phyloP scores from a whole-genome alignment of 805 yeast species.

The Ogataea saltuana region DNA sequence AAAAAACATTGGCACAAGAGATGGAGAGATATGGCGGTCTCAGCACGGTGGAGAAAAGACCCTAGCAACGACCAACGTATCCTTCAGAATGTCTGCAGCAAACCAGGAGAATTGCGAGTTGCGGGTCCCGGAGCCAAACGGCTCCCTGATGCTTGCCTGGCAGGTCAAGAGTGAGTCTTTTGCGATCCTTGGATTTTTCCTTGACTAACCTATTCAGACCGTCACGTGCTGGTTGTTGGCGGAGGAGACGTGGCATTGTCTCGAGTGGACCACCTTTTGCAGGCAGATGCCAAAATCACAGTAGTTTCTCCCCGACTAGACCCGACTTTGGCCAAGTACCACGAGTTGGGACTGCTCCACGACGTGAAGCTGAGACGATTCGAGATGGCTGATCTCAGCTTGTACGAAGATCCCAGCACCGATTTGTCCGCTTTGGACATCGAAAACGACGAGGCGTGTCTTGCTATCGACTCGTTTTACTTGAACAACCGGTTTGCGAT shows the following conservation, averaged over 20 bases:
- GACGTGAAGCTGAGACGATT: slow-evolving; percentile 48
- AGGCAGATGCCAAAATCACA: slow-evolving; percentile 70
- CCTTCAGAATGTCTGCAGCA: too few species aligned
- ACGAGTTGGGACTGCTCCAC: slow-evolving; percentile 43
- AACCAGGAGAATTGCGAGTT: too few species aligned
- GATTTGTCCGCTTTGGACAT: slow-evolving; percentile 25
- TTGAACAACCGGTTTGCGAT: slow-evolving; percentile 51
- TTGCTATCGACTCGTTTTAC: slow-evolving; percentile 38
- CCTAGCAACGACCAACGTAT: too few species aligned
- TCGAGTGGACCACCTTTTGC: slow-evolving; percentile 62
- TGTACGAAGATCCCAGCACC: slow-evolving; percentile 42
- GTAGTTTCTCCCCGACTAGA: slow-evolving; percentile 53
- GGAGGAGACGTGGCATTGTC: slow-evolving; percentile 78
- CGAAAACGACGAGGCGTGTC: slow-evolving; percentile 34
- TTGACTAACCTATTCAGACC: slow-evolving; percentile 37
- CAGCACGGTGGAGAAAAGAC: too few species aligned
- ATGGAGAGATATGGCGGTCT: too few species aligned
- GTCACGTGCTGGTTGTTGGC: slow-evolving; percentile 72
- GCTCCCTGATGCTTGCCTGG: slow-evolving; percentile 71
- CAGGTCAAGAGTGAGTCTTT: slow-evolving; percentile 59
- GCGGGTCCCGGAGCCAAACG: slow-evolving; percentile 43
- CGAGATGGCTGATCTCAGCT: slow-evolving; percentile 44
- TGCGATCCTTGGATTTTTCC: too few species aligned
- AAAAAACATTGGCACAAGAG: too few species aligned
- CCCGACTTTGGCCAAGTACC: slow-evolving; percentile 36